A percentile compares a stretch with the other conserved stretches of the same genome.
Conservation (phyloP, 2,329 filamentous ascomycete species). For the Mycosphaerella sp. region DNA sequence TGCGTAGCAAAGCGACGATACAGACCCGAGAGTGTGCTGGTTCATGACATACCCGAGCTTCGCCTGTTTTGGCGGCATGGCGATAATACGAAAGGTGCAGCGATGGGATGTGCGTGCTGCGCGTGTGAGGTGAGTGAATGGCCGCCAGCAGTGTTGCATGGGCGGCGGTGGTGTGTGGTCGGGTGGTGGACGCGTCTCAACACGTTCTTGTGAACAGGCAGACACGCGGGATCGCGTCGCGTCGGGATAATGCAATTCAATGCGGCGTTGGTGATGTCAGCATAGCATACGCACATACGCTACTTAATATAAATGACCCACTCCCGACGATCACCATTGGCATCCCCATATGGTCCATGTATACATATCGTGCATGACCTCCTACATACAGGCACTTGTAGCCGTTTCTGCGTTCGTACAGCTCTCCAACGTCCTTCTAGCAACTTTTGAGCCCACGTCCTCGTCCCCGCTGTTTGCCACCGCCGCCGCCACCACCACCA, state of each 20-base stretch:
- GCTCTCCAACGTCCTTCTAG: no score
- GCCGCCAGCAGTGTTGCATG: constrained; percentile 10
- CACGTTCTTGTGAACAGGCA: no score
- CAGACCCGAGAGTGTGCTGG: constrained; percentile 66
- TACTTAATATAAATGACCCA: neutral
- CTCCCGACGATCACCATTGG: no score
- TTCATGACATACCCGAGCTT: constrained; percentile 81
- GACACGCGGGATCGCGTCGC: no score
- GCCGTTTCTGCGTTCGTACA: no score
- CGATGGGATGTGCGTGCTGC: constrained; percentile 1
- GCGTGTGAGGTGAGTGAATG: constrained; percentile 10
- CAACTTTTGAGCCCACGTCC: no score
- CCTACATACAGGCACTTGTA: neutral
- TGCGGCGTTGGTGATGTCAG: no score
- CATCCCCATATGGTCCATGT: no score
- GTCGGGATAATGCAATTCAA: no score
- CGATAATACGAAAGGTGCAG: constrained; percentile 5
- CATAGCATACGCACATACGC: no score
- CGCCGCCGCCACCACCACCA: no score
- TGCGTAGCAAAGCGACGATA: constrained; percentile 26
- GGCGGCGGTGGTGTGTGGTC: constrained; percentile 8
- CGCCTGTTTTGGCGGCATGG: constrained; percentile 59
- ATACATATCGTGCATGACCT: neutral
- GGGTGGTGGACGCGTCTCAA: neutral
- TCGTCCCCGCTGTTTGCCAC: no score